Evolutionary conservation across 2,329 filamentous ascomycete species (phyloP).

Genomic region (Sarocladium oryzae): DNA sequence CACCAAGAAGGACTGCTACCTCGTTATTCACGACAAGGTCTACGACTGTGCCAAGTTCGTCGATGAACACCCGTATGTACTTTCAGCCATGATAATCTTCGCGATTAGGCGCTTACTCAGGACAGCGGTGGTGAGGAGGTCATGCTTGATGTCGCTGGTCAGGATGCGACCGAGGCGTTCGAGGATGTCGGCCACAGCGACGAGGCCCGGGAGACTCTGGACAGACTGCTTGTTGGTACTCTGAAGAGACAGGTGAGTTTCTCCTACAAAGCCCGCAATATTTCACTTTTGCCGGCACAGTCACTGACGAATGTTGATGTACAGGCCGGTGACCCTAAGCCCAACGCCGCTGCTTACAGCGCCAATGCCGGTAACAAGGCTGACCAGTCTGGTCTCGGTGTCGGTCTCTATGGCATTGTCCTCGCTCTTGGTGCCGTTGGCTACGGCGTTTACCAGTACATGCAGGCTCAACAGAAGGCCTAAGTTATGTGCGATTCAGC

Average conservation of each 20-base stretch:
- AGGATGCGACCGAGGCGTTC: slow-evolving; percentile 96
- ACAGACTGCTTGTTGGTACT: slow-evolving; percentile 64
- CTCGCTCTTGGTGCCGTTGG: slow-evolving; percentile 70
- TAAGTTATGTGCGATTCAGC: neutral
- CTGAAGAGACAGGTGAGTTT: slow-evolving; percentile 72
- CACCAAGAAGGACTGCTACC: slow-evolving; percentile 87
- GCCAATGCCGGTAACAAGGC: slow-evolving; percentile 39
- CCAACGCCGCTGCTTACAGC: slow-evolving; percentile 50
- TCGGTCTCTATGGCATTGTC: slow-evolving; percentile 76
- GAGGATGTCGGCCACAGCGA: slow-evolving; percentile 99
- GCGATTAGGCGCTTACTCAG: neutral
- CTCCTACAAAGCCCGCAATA: neutral
- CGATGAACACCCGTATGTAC: slow-evolving; percentile 85
- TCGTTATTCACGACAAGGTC: slow-evolving; percentile 94
- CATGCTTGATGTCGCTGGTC: slow-evolving; percentile 87
- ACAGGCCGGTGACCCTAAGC: slow-evolving; percentile 71
- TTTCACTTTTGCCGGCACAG: neutral
- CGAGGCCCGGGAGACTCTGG: slow-evolving; percentile 91
- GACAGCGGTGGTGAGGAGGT: slow-evolving; percentile 95
- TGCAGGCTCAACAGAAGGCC: slow-evolving; percentile 49
- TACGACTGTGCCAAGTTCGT: slow-evolving; percentile 86
- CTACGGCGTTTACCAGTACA: slow-evolving; percentile 80
- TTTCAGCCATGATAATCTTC: neutral
- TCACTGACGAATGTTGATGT: neutral
- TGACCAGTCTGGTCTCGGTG: slow-evolving; percentile 54